These are phyloP conservation scores for Colletotrichum tofieldiae DNA, from an alignment of 2,329 filamentous ascomycete species.

Conservation along the genomic window DNA sequence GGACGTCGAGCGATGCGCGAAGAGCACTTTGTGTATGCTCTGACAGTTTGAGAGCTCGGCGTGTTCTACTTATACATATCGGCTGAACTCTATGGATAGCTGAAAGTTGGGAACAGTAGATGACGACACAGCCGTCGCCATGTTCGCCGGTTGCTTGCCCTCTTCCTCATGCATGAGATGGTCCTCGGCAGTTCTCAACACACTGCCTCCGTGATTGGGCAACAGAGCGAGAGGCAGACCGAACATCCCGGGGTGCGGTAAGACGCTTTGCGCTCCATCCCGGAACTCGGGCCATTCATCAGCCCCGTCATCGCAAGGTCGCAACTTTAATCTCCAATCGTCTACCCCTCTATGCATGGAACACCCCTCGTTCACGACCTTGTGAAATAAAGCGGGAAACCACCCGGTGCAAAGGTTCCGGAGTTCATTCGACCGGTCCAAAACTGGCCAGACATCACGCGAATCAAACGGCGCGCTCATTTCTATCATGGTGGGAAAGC, in stretches of 20 bases:
- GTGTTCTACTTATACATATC: not conserved
- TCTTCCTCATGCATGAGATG: not conserved
- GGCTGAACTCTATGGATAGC: not conserved
- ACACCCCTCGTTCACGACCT: not conserved
- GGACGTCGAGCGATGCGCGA: not conserved
- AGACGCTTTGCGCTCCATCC: not conserved
- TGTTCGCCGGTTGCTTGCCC: not conserved
- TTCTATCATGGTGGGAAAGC: not conserved
- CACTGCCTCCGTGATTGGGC: not conserved
- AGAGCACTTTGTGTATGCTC: not conserved
- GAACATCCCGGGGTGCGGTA: not conserved
- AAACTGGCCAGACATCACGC: not conserved
- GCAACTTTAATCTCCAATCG: not conserved
- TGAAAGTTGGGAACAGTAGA: not conserved
- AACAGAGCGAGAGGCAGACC: too few relatives aligned
- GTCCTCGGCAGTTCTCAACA: not conserved
- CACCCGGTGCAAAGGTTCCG: not conserved
- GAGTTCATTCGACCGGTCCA: not conserved
- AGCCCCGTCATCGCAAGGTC: not conserved
- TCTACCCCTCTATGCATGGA: not conserved
- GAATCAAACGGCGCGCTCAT: not conserved
- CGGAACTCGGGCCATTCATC: not conserved
- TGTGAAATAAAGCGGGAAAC: not conserved
- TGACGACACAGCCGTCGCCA: not conserved
- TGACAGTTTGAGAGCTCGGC: not conserved